These are phyloP conservation scores for Tuber brumale DNA, from an alignment of 495 filamentous ascomycete species.

Conservation along the genomic window DNA sequence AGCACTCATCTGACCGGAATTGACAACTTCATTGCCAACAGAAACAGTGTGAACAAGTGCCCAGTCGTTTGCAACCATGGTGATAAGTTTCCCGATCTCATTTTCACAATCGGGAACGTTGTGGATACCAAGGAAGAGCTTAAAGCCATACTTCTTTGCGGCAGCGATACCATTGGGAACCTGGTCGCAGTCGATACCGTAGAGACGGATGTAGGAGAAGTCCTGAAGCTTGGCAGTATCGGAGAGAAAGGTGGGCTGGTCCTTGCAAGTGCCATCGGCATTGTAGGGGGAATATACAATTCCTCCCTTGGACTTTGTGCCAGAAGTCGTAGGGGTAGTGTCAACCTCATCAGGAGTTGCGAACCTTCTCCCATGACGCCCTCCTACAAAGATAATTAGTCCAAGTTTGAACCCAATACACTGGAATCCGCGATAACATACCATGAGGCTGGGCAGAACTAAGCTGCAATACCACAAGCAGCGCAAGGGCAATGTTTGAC, in stretches of 20 bases:
- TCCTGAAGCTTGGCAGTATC: slow-evolving; percentile 54
- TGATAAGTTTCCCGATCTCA: slow-evolving; percentile 52
- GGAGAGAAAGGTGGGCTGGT: slow-evolving; percentile 52
- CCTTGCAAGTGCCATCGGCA: slow-evolving; percentile 59
- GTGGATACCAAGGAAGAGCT: slow-evolving; percentile 68
- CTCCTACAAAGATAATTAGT: slow-evolving; percentile 8
- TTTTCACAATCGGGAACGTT: slow-evolving; percentile 53
- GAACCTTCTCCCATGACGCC: slow-evolving; percentile 19
- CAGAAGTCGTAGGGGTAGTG: slow-evolving; percentile 4
- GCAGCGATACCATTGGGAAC: slow-evolving; percentile 55
- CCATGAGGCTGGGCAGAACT: slow-evolving; percentile 47
- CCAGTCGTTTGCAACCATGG: slow-evolving; percentile 55
- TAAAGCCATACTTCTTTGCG: slow-evolving; percentile 53
- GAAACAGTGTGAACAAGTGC: slow-evolving; percentile 59
- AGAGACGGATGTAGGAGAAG: slow-evolving; percentile 64
- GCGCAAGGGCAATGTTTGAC: slow-evolving; percentile 15
- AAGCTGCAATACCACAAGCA: slow-evolving; percentile 38
- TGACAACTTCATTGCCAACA: slow-evolving; percentile 77
- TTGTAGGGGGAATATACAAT: slow-evolving; percentile 73
- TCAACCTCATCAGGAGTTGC: slow-evolving; percentile 41
- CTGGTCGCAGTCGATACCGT: slow-evolving; percentile 75
- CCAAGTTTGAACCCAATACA: slow-evolving; percentile 6
- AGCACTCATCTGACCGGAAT: slow-evolving; percentile 52
- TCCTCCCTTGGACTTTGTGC: slow-evolving; percentile 45
- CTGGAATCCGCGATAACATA: slow-evolving; percentile 29